Evolutionary conservation across 2,329 filamentous ascomycete genomes (phyloP).

Genomic region (Penicillium sp.): DNA sequence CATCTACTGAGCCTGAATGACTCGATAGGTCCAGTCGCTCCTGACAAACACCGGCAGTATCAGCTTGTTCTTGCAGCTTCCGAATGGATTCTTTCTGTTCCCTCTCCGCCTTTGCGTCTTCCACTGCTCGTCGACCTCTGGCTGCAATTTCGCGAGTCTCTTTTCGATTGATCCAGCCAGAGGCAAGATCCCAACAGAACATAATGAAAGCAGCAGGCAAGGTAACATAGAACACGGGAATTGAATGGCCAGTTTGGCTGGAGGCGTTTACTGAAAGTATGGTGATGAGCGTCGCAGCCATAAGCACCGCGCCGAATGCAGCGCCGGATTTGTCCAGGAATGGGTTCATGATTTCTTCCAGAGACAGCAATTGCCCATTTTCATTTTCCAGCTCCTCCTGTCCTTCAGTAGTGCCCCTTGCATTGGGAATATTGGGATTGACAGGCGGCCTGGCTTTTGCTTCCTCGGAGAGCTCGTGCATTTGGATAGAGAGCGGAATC

Average conservation of each 20-base stretch:
- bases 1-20: not conserved
- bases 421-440: conserved; percentile 72
- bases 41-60: not conserved
- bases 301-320: conserved; percentile 64
- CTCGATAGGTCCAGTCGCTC: not conserved
- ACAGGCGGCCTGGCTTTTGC: conserved; percentile 59
- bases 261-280: conserved; percentile 67
- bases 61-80: conserved; percentile 8
- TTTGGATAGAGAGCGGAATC: conserved; percentile 66
- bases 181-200: conserved; percentile 67
- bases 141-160: conserved; percentile 65
- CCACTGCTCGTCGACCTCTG: conserved; percentile 55
- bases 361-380: conserved; percentile 58
- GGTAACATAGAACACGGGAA: conserved; percentile 69
- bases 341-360: conserved; percentile 75
- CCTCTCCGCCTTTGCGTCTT: conserved; percentile 47
- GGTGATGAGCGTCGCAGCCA: conserved; percentile 67
- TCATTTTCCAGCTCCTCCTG: conserved; percentile 56
- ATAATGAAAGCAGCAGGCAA: conserved; percentile 68
- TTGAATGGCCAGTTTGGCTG: conserved; percentile 51
- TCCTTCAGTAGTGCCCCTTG: conserved; percentile 58
- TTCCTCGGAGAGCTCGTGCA: conserved; percentile 67
- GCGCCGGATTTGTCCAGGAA: conserved; percentile 70
- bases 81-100: conserved; percentile 13
- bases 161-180: conserved; percentile 64